These are phyloP conservation scores for Eimeria tenella DNA, from an alignment of 169 alveolate genomes.

Conservation along the genomic window DNA sequence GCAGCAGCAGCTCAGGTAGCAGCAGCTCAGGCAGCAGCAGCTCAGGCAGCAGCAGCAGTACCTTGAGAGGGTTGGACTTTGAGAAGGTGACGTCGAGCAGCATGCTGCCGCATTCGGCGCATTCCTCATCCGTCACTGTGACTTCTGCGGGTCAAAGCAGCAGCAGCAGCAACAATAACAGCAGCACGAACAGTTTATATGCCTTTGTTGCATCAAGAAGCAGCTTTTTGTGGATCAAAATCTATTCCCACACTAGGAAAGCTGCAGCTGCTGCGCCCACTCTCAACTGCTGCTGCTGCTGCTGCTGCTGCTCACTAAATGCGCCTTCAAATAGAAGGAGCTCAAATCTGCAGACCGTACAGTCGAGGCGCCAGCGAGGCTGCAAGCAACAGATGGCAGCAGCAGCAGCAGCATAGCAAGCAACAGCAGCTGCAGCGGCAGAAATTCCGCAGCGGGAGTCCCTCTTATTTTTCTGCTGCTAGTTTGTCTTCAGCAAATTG, in stretches of 20 bases:
- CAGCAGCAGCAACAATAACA: too few relatives aligned
- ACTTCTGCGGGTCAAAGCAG: neutral
- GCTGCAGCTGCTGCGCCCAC: neutral
- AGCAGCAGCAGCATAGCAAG: too few relatives aligned
- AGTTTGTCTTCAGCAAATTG: too few relatives aligned
- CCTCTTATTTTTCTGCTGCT: too few relatives aligned
- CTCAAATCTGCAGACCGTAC: conserved; percentile 76
- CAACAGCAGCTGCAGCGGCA: too few relatives aligned
- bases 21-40: neutral
- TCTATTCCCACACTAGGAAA: too few relatives aligned
- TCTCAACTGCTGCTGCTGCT: neutral
- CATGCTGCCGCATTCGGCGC: conserved; percentile 68
- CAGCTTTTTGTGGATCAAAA: too few relatives aligned
- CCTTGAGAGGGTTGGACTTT: conserved; percentile 55
- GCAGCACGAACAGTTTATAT: neutral
- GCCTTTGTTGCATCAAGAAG: too few relatives aligned
- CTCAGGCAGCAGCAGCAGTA: neutral
- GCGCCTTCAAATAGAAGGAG: conserved; percentile 74
- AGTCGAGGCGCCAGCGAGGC: conserved; percentile 80
- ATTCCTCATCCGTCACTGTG: conserved; percentile 35
- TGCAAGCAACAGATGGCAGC: neutral
- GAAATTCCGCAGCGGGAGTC: too few relatives aligned
- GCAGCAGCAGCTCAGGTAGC: neutral
- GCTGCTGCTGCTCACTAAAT: conserved; percentile 35
- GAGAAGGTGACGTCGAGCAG: conserved; percentile 47